Evolutionary conservation across 106 monocot genomes (phyloP).

Genomic region (Iris macrosiphon): DNA sequence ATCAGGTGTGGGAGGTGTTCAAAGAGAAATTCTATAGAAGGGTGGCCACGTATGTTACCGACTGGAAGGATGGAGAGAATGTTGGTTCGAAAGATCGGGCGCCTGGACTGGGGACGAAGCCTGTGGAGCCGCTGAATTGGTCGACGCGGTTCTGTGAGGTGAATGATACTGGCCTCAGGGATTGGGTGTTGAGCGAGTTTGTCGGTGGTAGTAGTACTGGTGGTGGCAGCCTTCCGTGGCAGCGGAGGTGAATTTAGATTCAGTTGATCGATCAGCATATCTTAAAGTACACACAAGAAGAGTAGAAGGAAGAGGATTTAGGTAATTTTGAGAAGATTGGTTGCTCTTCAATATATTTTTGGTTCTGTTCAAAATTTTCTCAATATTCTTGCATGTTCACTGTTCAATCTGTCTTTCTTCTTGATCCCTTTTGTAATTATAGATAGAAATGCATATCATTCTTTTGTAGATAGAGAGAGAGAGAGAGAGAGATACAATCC

Average conservation of each 20-base stretch:
- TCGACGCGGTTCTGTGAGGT: conserved; percentile 72
- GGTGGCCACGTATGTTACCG: conserved; percentile 83
- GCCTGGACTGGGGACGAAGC: conserved; percentile 79
- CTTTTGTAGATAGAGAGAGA: conserved; percentile 65
- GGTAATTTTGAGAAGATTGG: conserved; percentile 3
- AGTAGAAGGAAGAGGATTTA: background rate
- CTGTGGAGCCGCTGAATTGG: conserved; percentile 87
- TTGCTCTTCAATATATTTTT: conserved; percentile 1
- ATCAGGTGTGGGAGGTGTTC: conserved; percentile 98
- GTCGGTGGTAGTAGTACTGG: conserved; percentile 39
- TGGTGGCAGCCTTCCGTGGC: conserved; percentile 30
- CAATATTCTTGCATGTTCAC: background rate
- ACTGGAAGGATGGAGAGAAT: conserved; percentile 91
- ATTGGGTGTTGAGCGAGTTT: conserved; percentile 49
- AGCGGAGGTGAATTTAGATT: background rate
- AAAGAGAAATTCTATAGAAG: conserved; percentile 96
- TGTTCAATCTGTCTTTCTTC: background rate
- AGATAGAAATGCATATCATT: conserved; percentile 26
- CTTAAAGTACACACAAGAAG: background rate
- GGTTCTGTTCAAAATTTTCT: no score
- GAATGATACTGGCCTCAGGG: conserved; percentile 52
- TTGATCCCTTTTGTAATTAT: conserved; percentile 4
- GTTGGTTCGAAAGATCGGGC: conserved; percentile 88
- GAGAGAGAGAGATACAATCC: no score
- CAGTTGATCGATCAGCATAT: no score